Percentiles rank a stretch among this genome's conserved stretches.
Evolutionary conservation across 2,329 filamentous ascomycete genomes (phyloP).

Genomic region (Alternaria arbusti): DNA sequence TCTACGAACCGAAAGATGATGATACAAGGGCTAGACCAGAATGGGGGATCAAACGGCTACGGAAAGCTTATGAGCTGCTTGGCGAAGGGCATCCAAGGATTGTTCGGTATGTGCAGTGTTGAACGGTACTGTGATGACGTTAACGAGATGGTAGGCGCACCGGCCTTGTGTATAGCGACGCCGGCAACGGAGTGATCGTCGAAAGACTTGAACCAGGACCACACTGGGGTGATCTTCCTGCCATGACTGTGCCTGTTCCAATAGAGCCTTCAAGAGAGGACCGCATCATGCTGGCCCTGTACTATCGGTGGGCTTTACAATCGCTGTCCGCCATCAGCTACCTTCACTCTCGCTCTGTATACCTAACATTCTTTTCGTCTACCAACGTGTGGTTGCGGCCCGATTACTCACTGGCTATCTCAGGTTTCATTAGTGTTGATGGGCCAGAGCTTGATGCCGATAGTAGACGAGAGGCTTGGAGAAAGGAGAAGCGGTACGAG

Average conservation of each 20-base stretch:
- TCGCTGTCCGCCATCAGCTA: constrained; percentile 8
- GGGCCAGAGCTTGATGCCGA: background rate
- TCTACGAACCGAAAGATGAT: background rate
- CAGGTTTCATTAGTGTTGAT: constrained; percentile 4
- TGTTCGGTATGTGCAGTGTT: background rate
- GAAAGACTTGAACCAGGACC: constrained; percentile 6
- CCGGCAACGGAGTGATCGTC: background rate
- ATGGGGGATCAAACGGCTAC: background rate
- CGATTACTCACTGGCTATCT: constrained; percentile 13
- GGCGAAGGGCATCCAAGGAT: background rate
- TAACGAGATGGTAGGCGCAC: background rate
- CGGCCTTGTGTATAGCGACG: background rate
- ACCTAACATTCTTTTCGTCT: constrained; percentile 4
- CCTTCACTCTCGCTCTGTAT: constrained; percentile 7
- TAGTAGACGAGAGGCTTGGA: background rate
- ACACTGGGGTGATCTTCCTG: background rate
- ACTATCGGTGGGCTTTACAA: constrained; percentile 17
- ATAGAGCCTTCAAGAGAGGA: background rate
- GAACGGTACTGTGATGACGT: too few relatives aligned
- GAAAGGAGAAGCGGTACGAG: background rate
- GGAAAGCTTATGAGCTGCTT: background rate
- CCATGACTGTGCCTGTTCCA: constrained; percentile 2
- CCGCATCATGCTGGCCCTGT: constrained; percentile 8
- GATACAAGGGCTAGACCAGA: background rate
- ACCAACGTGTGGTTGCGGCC: constrained; percentile 7